Evolutionary conservation across 257 asterid species (phyloP).

Genomic region (Henckelia pumila): DNA sequence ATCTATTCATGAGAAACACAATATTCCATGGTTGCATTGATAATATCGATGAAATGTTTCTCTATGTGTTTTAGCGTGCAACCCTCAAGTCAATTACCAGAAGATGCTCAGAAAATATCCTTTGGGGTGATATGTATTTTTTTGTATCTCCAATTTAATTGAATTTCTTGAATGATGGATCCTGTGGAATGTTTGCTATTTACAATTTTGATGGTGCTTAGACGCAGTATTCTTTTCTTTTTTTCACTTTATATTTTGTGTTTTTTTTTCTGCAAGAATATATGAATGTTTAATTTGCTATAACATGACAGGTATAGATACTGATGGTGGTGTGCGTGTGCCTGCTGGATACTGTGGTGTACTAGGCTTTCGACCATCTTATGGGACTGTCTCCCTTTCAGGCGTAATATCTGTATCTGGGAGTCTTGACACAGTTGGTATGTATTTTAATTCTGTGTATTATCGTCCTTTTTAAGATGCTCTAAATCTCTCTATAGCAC

Average conservation of each 20-base stretch:
- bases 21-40: neutral
- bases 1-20: neutral
- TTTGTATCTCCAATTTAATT: neutral
- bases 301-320: constrained; percentile 69
- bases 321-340: constrained; percentile 91
- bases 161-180: neutral
- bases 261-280: neutral
- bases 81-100: constrained; percentile 1
- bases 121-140: neutral
- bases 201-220: constrained; percentile 8
- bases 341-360: constrained; percentile 96
- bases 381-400: constrained; percentile 65
- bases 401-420: constrained; percentile 80
- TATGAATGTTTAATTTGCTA: constrained; percentile 24
- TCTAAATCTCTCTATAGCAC: constrained; percentile 12
- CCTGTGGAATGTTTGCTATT: neutral
- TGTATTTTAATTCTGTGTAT: constrained; percentile 17
- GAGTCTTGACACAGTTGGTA: constrained; percentile 94
- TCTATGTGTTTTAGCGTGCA: neutral
- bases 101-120: neutral
- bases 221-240: neutral
- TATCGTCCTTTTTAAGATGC: neutral
- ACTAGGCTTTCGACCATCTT: constrained; percentile 88
- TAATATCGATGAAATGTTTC: neutral
- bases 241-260: constrained; percentile 1